Conservation (phyloP, 2,329 filamentous ascomycete species). For the Sclerotinia glacialis region DNA sequence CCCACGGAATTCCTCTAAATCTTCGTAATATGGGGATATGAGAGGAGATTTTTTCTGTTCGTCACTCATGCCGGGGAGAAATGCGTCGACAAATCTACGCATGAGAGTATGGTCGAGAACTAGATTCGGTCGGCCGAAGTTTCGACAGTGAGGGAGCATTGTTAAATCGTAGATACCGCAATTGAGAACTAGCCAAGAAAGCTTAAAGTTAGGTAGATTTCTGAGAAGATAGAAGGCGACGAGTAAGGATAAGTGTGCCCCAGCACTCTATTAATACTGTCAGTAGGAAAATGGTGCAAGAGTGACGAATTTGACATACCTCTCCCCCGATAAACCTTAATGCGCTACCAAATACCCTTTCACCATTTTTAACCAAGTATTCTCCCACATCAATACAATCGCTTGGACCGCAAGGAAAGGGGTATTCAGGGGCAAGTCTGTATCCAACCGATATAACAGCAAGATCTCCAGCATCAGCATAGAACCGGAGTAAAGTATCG, state of each 20-base stretch:
- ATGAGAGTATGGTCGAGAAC: conserved; percentile 49
- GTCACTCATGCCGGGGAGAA: conserved; percentile 44
- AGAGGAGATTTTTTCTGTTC: conserved; percentile 45
- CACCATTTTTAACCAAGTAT: conserved; percentile 50
- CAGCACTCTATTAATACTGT: conserved; percentile 44
- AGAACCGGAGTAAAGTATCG: conserved; percentile 46
- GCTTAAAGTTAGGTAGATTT: conserved; percentile 41
- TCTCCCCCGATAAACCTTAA: conserved; percentile 49
- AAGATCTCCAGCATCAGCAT: conserved; percentile 49
- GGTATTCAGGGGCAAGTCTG: conserved; percentile 57
- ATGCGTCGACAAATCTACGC: conserved; percentile 46
- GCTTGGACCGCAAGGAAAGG: conserved; percentile 52
- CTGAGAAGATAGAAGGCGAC: conserved; percentile 49
- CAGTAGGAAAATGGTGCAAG: background rate
- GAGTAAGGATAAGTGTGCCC: conserved; percentile 49
- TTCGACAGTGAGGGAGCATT: conserved; percentile 43
- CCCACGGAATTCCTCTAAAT: conserved; percentile 41
- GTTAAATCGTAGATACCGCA: conserved; percentile 53
- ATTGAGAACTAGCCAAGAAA: conserved; percentile 51
- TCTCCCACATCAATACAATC: conserved; percentile 58
- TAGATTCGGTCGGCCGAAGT: conserved; percentile 24
- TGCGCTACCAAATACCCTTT: conserved; percentile 43
- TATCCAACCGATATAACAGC: conserved; percentile 57
- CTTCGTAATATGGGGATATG: conserved; percentile 51
- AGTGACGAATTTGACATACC: conserved; percentile 30